Evolutionary conservation across 2,329 filamentous ascomycete genomes (phyloP).

Genomic region (Graphilbum fragrans): DNA sequence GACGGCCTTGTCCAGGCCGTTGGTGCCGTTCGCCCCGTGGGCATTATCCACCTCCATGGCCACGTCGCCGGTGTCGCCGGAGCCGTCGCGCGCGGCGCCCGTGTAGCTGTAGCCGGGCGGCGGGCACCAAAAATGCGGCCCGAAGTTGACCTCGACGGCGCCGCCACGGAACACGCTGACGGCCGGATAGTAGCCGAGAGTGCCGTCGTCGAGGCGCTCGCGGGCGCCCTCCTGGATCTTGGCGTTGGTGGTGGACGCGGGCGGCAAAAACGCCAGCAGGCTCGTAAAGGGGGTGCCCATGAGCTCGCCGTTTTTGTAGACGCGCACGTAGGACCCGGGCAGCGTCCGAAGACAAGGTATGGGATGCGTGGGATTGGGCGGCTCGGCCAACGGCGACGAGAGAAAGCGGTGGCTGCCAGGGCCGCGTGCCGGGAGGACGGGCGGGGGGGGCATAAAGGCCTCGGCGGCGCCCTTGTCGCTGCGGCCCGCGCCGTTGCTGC

Average conservation of each 20-base stretch:
- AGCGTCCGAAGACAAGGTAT: slow-evolving; percentile 70
- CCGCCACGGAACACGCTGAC: slow-evolving; percentile 87
- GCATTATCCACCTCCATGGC: slow-evolving; percentile 28
- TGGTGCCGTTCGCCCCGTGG: not conserved
- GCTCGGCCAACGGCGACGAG: slow-evolving; percentile 28
- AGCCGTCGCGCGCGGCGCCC: not conserved
- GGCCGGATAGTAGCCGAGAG: slow-evolving; percentile 90
- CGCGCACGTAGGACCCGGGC: slow-evolving; percentile 71
- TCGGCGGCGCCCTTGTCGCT: too few species aligned
- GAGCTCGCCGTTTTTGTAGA: slow-evolving; percentile 84
- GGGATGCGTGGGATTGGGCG: slow-evolving; percentile 61
- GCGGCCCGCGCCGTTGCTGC: slow-evolving; percentile 14
- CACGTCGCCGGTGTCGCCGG: slow-evolving; percentile 26
- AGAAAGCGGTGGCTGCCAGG: slow-evolving; percentile 15
- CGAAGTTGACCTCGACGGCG: slow-evolving; percentile 87
- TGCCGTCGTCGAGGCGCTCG: slow-evolving; percentile 84
- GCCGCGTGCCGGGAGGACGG: too few species aligned
- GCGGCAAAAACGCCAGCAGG: slow-evolving; percentile 81
- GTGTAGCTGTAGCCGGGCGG: slow-evolving; percentile 33
- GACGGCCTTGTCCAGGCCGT: not conserved
- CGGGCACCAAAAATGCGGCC: slow-evolving; percentile 83
- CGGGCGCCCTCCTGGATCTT: slow-evolving; percentile 61
- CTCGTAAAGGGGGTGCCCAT: slow-evolving; percentile 84
- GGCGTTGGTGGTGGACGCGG: slow-evolving; percentile 67
- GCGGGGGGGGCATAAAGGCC: too few species aligned